Base-by-base conservation (phyloP, 495 filamentous ascomycete species). In the Bacidia rubella region DNA sequence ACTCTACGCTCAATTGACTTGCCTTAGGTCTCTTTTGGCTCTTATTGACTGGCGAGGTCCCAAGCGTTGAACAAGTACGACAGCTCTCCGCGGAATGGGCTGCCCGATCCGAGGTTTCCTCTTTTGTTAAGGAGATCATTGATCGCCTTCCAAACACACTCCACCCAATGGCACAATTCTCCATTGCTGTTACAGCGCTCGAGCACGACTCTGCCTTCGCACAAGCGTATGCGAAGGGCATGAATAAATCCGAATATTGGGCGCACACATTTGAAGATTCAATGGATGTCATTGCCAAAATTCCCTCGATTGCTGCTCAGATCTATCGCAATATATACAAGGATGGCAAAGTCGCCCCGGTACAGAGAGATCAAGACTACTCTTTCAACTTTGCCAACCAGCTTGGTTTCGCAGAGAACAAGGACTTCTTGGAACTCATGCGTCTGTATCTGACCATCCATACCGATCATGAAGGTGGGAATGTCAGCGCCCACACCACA, bases 301-400 rank as follows among this genome's bases (percentile, higher is more conserved):
- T 98, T 58, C 92, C 92, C 62, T 95, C 87, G 66, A 96, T 98
- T 62, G 93, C 92, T 53, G 75, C 93, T 51, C 85, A 86, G 74
- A 97, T 98, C 78, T 98, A 98, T 82, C 90, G 90, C 72, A 98
- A 98, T 68, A 83, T 97, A 66, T 98, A 87, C 86, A 95, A 96
- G 77, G 93, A 94, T 67, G 92, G 92, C 74, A 97, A 97, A 80
- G 92, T 98, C 57, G 83, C 87, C 41, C 63, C 90, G 35, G 80
- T 96, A 62, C 81, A 97, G 77, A 87, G 92, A 76, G 90, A 97
- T 74, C 88, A 95, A 86, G 92, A 98, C 63, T 98, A 95, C 73
- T 75, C 78, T 63, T 98, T 80, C 85, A 98, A 98, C 82, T 85
- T 96, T 66, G 87, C 92, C 67, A 96, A 96, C 81, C 88, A 92